These are phyloP conservation scores for Pisolithus thermaeus DNA, from an alignment of 1,284 basidiomycete species.

Conservation along the genomic window DNA sequence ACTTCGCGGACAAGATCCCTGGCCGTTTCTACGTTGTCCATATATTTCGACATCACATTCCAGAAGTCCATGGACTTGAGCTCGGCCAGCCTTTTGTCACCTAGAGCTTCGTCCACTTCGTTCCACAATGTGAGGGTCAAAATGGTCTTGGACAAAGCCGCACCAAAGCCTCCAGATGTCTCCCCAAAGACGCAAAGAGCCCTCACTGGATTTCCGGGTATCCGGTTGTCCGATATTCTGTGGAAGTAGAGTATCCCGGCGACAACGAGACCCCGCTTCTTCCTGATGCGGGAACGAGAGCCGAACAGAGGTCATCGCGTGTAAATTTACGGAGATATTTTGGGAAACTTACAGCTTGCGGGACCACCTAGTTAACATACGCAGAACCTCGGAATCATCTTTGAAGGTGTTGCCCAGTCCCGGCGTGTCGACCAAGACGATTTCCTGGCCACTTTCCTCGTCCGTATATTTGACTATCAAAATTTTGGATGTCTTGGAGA, in stretches of 20 bases:
- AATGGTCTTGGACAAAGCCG: background rate
- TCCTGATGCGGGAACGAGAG: background rate
- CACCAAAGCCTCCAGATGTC: background rate
- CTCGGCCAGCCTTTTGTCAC: background rate
- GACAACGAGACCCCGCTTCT: background rate
- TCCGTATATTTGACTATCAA: background rate
- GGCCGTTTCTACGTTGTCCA: background rate
- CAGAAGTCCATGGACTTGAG: background rate
- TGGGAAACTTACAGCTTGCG: background rate
- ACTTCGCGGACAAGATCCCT: background rate
- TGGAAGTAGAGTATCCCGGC: background rate
- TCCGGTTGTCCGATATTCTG: background rate
- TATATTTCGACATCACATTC: background rate
- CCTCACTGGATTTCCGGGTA: background rate
- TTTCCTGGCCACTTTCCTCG: background rate
- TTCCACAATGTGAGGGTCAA: background rate
- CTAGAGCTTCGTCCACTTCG: background rate
- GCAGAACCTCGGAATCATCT: background rate
- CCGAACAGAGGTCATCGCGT: background rate
- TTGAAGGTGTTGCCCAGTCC: background rate
- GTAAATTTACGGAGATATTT: background rate
- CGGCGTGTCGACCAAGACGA: background rate
- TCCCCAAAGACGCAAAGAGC: background rate
- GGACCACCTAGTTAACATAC: background rate
- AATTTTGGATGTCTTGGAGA: background rate